Percentiles rank a stretch among this genome's conserved stretches.
Evolutionary conservation across 1,284 basidiomycete species (phyloP).

Genomic region (Peniophora sp.): DNA sequence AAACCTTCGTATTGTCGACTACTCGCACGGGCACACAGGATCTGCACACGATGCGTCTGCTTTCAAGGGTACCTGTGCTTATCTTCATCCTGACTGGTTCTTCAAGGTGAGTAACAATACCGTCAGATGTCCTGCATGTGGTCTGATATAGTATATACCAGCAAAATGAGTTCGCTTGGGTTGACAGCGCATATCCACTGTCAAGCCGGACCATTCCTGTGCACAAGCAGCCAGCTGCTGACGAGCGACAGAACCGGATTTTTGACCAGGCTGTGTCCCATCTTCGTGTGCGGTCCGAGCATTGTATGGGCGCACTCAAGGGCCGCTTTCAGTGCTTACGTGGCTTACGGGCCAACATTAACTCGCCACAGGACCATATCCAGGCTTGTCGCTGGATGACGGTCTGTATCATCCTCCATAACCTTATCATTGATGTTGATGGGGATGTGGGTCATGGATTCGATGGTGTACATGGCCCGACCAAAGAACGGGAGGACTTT

Average conservation of each 20-base stretch:
- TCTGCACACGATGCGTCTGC: constrained; percentile 25
- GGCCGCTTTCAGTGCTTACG: constrained; percentile 23
- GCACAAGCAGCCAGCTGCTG: constrained; percentile 25
- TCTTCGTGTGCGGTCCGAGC: constrained; percentile 24
- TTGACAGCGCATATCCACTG: constrained; percentile 28
- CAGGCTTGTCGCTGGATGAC: constrained; percentile 12
- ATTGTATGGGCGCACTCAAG: constrained; percentile 28
- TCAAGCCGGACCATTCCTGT: constrained; percentile 20
- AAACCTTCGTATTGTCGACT: constrained; percentile 27
- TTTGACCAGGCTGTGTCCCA: constrained; percentile 23
- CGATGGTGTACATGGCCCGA: no score
- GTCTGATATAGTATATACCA: no score
- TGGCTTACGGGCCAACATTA: constrained; percentile 3
- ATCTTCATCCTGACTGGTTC: constrained; percentile 20
- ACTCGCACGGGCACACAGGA: constrained; percentile 20
- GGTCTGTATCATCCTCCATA: constrained; percentile 15
- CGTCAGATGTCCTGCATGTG: no score
- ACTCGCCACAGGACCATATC: constrained; percentile 9
- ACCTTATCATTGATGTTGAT: constrained; percentile 17
- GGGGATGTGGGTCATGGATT: no score
- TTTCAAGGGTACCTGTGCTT: constrained; percentile 23
- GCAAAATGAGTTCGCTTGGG: constrained; percentile 31
- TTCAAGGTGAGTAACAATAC: no score
- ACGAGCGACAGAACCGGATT: constrained; percentile 14
- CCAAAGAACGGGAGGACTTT: no score